A percentile compares a stretch with the other conserved stretches of the same genome.
Evolutionary conservation across 352 stramenopile species (phyloP).

Genomic region (Phytophthora quininea): DNA sequence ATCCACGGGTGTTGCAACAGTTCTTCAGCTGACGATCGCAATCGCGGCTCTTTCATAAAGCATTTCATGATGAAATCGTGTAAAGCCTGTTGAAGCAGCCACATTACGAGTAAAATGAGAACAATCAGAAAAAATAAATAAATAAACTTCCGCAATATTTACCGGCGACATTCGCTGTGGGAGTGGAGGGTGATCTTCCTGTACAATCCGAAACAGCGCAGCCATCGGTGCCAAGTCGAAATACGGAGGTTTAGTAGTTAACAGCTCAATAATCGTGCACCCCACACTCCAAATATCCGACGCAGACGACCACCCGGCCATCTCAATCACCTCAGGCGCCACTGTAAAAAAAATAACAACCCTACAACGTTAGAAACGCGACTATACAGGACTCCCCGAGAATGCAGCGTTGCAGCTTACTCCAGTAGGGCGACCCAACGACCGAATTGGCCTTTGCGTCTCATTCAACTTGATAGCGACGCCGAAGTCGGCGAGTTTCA

Average conservation of each 20-base stretch:
- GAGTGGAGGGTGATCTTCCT: conserved; percentile 92
- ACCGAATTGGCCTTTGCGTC: conserved; percentile 90
- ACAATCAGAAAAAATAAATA: conserved; percentile 6
- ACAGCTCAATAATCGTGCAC: conserved; percentile 95
- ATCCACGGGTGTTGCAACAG: conserved; percentile 92
- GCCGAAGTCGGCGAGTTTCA: conserved; percentile 94
- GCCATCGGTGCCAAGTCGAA: conserved; percentile 92
- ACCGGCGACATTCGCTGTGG: conserved; percentile 89
- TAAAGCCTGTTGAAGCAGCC: conserved; percentile 52
- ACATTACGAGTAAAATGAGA: conserved; percentile 5
- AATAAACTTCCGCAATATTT: neutral
- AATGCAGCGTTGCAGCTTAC: conserved; percentile 34
- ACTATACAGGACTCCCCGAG: neutral
- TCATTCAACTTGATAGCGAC: conserved; percentile 91
- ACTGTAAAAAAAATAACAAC: conserved; percentile 53
- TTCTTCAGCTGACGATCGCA: conserved; percentile 83
- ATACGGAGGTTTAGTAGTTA: conserved; percentile 93
- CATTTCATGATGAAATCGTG: conserved; percentile 94
- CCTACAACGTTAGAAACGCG: neutral
- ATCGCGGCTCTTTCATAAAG: conserved; percentile 91
- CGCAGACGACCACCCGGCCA: conserved; percentile 90
- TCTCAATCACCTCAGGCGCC: conserved; percentile 96
- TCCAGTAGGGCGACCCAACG: conserved; percentile 96
- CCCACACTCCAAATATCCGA: conserved; percentile 96
- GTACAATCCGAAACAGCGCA: conserved; percentile 93